A percentile compares a stretch with the other conserved stretches of the same genome.
These are phyloP conservation scores for Hypoxylon intermedium DNA, from an alignment of 495 filamentous ascomycete genomes.

Conservation along the genomic window DNA sequence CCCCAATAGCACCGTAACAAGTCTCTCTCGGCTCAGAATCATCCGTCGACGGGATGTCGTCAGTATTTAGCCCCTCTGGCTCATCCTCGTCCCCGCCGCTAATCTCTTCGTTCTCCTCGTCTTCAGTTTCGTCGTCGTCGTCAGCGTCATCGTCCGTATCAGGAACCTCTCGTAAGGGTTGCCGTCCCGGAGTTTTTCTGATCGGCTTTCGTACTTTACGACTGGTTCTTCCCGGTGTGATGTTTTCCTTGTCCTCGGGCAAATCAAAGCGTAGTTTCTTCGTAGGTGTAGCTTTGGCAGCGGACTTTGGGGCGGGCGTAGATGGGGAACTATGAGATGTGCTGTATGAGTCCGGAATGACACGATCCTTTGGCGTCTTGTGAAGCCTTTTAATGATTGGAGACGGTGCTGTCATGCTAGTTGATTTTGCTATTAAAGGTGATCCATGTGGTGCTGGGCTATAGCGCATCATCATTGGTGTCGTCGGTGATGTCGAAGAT, in stretches of 20 bases:
- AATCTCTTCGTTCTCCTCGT: conserved; percentile 25
- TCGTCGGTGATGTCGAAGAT: conserved; percentile 48
- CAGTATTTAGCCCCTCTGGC: not conserved
- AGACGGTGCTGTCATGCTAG: conserved; percentile 40
- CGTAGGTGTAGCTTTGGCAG: conserved; percentile 24
- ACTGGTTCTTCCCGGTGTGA: conserved; percentile 35
- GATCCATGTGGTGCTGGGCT: conserved; percentile 39
- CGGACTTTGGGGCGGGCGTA: conserved; percentile 1
- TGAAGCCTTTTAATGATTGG: conserved; percentile 37
- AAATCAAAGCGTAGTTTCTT: conserved; percentile 32
- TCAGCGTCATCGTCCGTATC: conserved; percentile 47
- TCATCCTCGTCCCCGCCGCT: not conserved
- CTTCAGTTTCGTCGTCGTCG: conserved; percentile 41
- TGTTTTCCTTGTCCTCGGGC: conserved; percentile 42
- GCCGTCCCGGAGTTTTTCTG: conserved; percentile 20
- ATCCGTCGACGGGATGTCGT: conserved; percentile 7
- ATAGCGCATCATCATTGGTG: conserved; percentile 46
- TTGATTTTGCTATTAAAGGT: conserved; percentile 49
- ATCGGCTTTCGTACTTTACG: conserved; percentile 32
- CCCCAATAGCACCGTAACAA: conserved; percentile 46
- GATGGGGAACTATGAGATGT: conserved; percentile 38
- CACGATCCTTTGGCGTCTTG: conserved; percentile 40
- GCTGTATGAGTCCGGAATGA: conserved; percentile 52
- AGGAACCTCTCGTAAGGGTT: conserved; percentile 44
- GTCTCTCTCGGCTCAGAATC: conserved; percentile 32